Conservation (phyloP, 2,329 filamentous ascomycete species). For the Rhynchosporium graminicola region DNA sequence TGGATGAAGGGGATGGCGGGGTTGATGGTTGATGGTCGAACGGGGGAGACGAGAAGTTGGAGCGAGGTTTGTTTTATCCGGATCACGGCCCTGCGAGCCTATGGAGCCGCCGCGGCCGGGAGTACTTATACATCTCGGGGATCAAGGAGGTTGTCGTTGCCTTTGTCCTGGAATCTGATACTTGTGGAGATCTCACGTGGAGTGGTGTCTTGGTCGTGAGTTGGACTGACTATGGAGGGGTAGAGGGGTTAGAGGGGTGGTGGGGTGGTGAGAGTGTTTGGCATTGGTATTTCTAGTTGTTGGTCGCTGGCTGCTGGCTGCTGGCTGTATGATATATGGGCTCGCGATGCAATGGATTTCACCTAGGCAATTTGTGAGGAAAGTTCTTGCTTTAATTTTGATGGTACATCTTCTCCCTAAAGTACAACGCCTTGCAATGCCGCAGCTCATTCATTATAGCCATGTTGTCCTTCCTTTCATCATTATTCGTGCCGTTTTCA, state of each 20-base stretch:
- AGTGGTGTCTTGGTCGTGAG: conserved; percentile 18
- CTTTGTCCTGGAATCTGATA: background rate
- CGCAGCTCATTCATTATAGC: background rate
- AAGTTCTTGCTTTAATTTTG: background rate
- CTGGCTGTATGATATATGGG: too few relatives aligned
- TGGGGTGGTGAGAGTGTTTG: too few relatives aligned
- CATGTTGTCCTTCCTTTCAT: background rate
- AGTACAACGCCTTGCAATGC: background rate
- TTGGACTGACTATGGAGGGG: background rate
- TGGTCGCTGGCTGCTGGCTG: background rate
- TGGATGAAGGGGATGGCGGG: conserved; percentile 24
- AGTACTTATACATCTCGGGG: background rate
- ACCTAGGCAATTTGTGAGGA: too few relatives aligned
- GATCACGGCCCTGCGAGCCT: conserved; percentile 24
- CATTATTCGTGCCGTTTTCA: background rate
- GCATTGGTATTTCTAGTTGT: background rate
- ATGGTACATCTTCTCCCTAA: background rate
- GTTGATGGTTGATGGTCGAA: conserved; percentile 16
- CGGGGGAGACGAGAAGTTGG: background rate
- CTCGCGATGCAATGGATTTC: too few relatives aligned
- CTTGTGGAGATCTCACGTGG: conserved; percentile 14
- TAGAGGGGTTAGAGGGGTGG: too few relatives aligned
- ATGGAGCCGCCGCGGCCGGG: conserved; percentile 27
- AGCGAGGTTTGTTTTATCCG: conserved; percentile 12
- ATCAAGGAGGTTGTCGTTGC: background rate